Base-by-base conservation (phyloP, 371 early-diverging fungal species). In the Mucor mucedo region DNA sequence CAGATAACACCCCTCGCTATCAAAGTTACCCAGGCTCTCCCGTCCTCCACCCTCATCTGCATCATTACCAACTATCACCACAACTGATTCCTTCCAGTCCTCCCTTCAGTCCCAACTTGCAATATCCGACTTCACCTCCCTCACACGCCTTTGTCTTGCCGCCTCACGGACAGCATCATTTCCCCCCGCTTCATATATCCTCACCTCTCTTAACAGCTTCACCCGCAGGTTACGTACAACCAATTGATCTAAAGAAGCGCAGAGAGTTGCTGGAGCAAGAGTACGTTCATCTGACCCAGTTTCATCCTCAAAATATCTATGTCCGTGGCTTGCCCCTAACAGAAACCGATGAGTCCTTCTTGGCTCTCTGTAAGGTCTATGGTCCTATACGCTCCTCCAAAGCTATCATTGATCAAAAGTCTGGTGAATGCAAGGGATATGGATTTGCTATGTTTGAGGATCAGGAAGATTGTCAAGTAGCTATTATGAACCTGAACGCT, bases 371-470 rank as follows among this genome's bases (percentile, higher is more conserved):
- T 62, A 66, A 58, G 50, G 63, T 61, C 75, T 79, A 82, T 67
- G 97, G 97, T 29, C 73, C 71, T 10, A 89, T 96, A 44, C 71
- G 85, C 28, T 93, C 94, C 21, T 88, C 90, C 59, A 96, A 95
- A 66, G 87, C 91, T 9, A 94, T 95, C 41, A 72, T 93, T 45
- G 91, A 95, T 70, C 88, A 85, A 55, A 82, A 79, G 33, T 87
- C 92, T 2, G 87, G 88, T 32, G 82, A 85, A 60, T 96, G 97
- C 69, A 93, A 93, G 74, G 95, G 95, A 0, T 94, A 90, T 73
- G 97, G 97, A 10, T 96, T 96, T 69, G 93, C 93, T 38, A 87
- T 94, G 87, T 96, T 91, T 71, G 89, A 90, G 56, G 87, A 79
- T 16, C 84, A 78, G 48, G 79, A 81, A 6, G 87, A 89, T 62